Conservation (phyloP, 2,329 filamentous ascomycete genomes). For the Ilyonectria destructans region DNA sequence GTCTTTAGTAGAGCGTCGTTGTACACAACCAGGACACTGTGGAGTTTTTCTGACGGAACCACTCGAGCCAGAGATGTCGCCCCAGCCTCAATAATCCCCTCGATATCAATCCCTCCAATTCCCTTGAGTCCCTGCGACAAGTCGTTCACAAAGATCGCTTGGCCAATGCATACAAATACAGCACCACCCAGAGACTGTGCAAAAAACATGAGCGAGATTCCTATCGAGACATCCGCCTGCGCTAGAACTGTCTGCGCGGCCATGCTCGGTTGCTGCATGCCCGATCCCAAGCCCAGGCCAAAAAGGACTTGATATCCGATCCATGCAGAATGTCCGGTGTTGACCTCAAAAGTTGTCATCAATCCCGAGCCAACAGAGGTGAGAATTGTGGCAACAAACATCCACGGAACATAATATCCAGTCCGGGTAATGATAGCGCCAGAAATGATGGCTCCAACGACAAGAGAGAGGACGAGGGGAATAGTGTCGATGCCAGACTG, state of each 20-base stretch:
- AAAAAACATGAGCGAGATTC: conserved; percentile 45
- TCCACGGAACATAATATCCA: conserved; percentile 58
- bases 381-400: conserved; percentile 57
- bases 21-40: conserved; percentile 25
- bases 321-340: conserved; percentile 64
- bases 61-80: conserved; percentile 8
- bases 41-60: background rate
- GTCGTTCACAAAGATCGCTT: conserved; percentile 27
- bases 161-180: conserved; percentile 30
- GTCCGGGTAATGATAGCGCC: conserved; percentile 58
- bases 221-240: conserved; percentile 63
- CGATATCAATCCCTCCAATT: background rate
- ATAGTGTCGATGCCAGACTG: conserved; percentile 67
- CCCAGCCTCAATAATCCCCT: background rate
- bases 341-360: conserved; percentile 65
- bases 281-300: conserved; percentile 66
- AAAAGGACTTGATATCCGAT: conserved; percentile 71
- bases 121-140: conserved; percentile 14
- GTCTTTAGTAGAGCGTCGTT: conserved; percentile 28
- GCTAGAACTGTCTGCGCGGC: conserved; percentile 67
- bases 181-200: conserved; percentile 25
- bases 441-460: conserved; percentile 61
- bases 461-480: conserved; percentile 64
- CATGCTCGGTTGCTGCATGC: conserved; percentile 61
- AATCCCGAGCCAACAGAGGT: conserved; percentile 65